Percentiles rank a stretch among this genome's conserved stretches.
Conservation (phyloP, 257 asterid genomes). For the Paulownia fortunei region DNA sequence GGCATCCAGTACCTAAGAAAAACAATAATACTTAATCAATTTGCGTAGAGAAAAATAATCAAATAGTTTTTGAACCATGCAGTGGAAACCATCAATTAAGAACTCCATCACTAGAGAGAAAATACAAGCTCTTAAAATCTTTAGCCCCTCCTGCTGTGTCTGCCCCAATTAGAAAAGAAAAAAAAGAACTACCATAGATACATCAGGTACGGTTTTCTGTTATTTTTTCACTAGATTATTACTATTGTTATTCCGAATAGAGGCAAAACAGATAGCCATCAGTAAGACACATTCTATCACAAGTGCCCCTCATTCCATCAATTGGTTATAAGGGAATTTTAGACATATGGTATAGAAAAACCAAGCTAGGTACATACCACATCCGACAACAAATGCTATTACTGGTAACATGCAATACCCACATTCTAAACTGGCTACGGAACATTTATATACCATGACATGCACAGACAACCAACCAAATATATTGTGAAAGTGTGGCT, state of each 20-base stretch:
- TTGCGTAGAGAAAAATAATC: slow-evolving; percentile 17
- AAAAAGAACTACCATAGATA: too few relatives aligned
- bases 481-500: too few relatives aligned
- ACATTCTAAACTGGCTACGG: too few relatives aligned
- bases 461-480: too few relatives aligned
- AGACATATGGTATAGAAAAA: neutral
- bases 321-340: neutral
- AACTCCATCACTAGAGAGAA: slow-evolving; percentile 1
- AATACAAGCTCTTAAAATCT: neutral
- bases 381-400: neutral
- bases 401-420: neutral
- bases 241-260: neutral
- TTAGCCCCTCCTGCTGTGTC: neutral
- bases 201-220: too few relatives aligned
- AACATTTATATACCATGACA: too few relatives aligned
- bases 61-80: neutral
- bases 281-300: neutral
- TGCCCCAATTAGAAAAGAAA: neutral
- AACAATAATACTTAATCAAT: slow-evolving; percentile 19
- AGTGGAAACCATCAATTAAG: slow-evolving; percentile 13
- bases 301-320: neutral
- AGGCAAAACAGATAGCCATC: neutral
- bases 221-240: too few relatives aligned
- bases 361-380: neutral
- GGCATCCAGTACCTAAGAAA: slow-evolving; percentile 73